Evolutionary conservation across 495 filamentous ascomycete species (phyloP).

Genomic region (Penicillium manginii): DNA sequence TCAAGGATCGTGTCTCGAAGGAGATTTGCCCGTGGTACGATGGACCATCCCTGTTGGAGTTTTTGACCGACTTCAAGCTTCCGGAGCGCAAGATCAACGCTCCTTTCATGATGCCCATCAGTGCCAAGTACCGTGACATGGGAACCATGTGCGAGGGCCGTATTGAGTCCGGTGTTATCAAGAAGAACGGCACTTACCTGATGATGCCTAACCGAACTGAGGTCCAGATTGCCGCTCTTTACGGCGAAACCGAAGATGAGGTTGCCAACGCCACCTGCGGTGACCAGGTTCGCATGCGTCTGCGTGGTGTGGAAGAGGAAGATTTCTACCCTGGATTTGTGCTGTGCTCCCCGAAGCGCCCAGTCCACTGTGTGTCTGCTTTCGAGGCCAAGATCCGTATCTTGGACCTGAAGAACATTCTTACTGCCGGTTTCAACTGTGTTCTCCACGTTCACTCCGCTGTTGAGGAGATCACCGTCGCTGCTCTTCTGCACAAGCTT

Average conservation of each 20-base stretch:
- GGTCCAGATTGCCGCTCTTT: slow-evolving; percentile 78
- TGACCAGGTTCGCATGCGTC: slow-evolving; percentile 90
- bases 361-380: slow-evolving; percentile 83
- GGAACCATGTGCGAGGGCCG: slow-evolving; percentile 97
- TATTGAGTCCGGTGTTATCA: slow-evolving; percentile 89
- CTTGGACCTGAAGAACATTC: slow-evolving; percentile 92
- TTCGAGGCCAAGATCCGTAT: slow-evolving; percentile 98
- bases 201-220: slow-evolving; percentile 95
- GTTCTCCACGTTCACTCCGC: slow-evolving; percentile 90
- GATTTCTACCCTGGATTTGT: slow-evolving; percentile 97
- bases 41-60: slow-evolving; percentile 93
- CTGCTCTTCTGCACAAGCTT: slow-evolving; percentile 84
- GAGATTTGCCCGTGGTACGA: slow-evolving; percentile 81
- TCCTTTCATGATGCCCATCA: slow-evolving; percentile 99
- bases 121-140: slow-evolving; percentile 95
- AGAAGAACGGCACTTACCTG: slow-evolving; percentile 78
- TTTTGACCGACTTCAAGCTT: slow-evolving; percentile 85
- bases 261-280: slow-evolving; percentile 77
- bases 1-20: slow-evolving; percentile 85
- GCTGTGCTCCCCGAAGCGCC: slow-evolving; percentile 86
- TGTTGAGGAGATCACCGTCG: slow-evolving; percentile 93
- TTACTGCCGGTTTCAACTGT: slow-evolving; percentile 88
- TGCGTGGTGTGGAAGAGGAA: slow-evolving; percentile 95
- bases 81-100: slow-evolving; percentile 96
- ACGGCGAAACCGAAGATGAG: slow-evolving; percentile 97